Base-by-base conservation (phyloP, 2,329 filamentous ascomycete genomes). In the Talaromyces albobiverticillius region DNA sequence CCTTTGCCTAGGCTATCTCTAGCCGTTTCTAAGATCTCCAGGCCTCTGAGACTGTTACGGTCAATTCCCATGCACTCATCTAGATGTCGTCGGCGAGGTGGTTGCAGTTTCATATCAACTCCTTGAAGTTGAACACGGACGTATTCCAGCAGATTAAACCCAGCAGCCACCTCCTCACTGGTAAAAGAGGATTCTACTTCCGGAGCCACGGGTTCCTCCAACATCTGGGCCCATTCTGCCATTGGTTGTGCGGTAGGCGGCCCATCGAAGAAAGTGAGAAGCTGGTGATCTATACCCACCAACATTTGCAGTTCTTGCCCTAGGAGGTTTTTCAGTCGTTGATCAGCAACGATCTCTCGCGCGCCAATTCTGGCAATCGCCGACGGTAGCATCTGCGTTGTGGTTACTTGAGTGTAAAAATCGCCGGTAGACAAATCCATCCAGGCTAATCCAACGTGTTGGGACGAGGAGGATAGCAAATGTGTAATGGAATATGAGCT, bases 351-450 rank as follows among this genome's bases (percentile, higher is more conserved):
- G 48, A 97, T 85, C 68, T 99, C 94, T 42, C 87, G 82, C 1
- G 94, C 91, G 16, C 84, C 84, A 59, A 97, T 87, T 23, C 93
- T 85, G 25, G 92, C 88, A 48, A 97, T 77, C 18, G 88, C 85
- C 9, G 92, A 90, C n/a, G 89, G 80, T 4, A 99, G 75, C 52
- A 86, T 85, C 47, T 82, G 77, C 7, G 92, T 72, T 18, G 86
- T 85, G 0, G 88, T 86, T 16, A 77, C 78, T 66, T 97, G 91
- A 0, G 91, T 96, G 64, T 86, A 90, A 72, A 99, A 99, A 63
- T 93, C 89, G 13, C 94, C 94, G 2, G 94, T 99, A 8, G 94
- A 96, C 23, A 97, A 75, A 71, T 99, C 94, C 45, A 97, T 77
- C 94, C 94, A 99, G 38, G 94, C 89, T 47, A 99, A 76, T 3